Conservation (phyloP, 2,329 filamentous ascomycete genomes). For the Pestalotiopsis sp. region DNA sequence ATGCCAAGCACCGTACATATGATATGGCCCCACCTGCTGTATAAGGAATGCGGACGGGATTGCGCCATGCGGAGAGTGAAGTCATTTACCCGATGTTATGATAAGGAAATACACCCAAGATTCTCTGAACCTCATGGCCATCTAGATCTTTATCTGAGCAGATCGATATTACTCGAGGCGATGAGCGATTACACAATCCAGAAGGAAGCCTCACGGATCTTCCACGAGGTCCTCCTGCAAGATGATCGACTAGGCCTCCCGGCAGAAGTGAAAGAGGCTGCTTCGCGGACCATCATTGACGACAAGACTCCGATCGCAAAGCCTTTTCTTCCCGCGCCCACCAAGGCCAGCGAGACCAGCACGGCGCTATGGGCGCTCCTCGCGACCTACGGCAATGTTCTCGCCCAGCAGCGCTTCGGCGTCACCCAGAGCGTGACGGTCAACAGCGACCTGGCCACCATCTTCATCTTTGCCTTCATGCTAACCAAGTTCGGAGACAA, state of each 20-base stretch:
- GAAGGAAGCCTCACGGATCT: conserved; percentile 29
- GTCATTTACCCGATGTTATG: background rate
- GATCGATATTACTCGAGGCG: background rate
- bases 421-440: conserved; percentile 24
- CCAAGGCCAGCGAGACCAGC: conserved; percentile 32
- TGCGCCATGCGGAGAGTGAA: background rate
- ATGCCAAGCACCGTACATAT: background rate
- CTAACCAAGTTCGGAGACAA: conserved; percentile 25
- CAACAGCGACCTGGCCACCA: conserved; percentile 29
- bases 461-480: conserved; percentile 31
- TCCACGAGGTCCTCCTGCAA: conserved; percentile 23
- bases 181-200: conserved; percentile 27
- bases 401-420: conserved; percentile 22
- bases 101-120: background rate
- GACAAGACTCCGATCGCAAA: conserved; percentile 18
- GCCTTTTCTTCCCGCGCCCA: conserved; percentile 29
- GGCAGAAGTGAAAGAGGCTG: conserved; percentile 20
- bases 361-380: conserved; percentile 31
- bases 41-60: conserved; percentile 3
- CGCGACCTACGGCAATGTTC: conserved; percentile 29
- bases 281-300: conserved; percentile 26
- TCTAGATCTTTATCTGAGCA: background rate
- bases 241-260: conserved; percentile 28
- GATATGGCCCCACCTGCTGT: conserved; percentile 6
- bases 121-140: background rate